Conservation (phyloP, 148 eudicot genomes). For the Polygonum maritimum region DNA sequence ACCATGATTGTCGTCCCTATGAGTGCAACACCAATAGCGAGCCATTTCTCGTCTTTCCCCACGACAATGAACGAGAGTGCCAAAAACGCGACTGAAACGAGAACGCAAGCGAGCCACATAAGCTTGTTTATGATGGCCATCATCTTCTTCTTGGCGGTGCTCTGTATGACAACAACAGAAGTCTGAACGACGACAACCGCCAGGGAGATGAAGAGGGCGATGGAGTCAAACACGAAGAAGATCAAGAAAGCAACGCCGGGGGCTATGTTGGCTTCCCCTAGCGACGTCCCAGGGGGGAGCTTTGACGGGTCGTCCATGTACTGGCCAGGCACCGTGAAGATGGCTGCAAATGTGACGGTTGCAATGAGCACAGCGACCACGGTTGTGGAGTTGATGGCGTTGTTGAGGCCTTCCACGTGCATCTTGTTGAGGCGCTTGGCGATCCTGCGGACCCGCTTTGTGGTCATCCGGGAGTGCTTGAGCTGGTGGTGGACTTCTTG, state of each 20-base stretch:
- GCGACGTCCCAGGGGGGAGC: neutral
- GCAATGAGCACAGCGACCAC: conserved; percentile 2
- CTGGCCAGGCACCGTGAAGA: conserved; percentile 2
- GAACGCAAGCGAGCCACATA: neutral
- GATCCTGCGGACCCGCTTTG: neutral
- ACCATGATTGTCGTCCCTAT: neutral
- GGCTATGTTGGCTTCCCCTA: neutral
- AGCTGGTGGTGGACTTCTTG: neutral
- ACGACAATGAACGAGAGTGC: neutral
- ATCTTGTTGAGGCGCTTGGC: conserved; percentile 4
- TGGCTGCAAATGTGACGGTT: neutral
- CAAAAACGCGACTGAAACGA: neutral
- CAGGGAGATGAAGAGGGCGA: neutral
- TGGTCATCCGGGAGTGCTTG: neutral
- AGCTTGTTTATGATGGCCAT: neutral
- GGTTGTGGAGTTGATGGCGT: conserved; percentile 4
- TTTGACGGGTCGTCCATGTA: neutral
- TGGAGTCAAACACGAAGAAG: neutral
- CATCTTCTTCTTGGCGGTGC: neutral
- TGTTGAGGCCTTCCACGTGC: conserved; percentile 6
- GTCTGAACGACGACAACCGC: neutral
- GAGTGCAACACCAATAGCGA: neutral
- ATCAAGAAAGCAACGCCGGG: neutral
- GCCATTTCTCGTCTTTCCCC: neutral
- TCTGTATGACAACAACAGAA: neutral